Conservation (phyloP, 2,329 filamentous ascomycete genomes). For the Aspergillus fructus region DNA sequence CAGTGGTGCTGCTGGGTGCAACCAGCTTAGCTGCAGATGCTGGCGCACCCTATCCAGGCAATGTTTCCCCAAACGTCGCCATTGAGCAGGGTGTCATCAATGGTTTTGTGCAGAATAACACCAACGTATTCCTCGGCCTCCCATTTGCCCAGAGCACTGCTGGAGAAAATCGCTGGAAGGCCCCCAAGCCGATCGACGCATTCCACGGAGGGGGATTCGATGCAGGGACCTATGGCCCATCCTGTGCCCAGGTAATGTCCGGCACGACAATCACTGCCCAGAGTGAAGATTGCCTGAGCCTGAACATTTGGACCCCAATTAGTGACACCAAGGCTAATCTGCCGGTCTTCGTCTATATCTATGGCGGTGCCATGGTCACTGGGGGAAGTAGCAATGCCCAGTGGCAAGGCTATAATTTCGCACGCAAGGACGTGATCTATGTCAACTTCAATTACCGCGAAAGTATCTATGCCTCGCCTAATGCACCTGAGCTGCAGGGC, state of each 20-base stretch:
- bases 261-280: slow-evolving; percentile 20
- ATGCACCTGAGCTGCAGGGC: slow-evolving; percentile 20
- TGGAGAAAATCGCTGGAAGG: slow-evolving; percentile 24
- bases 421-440: slow-evolving; percentile 24
- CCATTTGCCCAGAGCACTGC: slow-evolving; percentile 22
- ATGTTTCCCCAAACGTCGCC: slow-evolving; percentile 13
- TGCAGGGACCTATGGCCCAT: slow-evolving; percentile 20
- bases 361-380: slow-evolving; percentile 63
- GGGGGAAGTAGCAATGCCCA: slow-evolving; percentile 24
- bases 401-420: slow-evolving; percentile 25
- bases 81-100: slow-evolving; percentile 22
- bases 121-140: slow-evolving; percentile 25
- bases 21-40: no score
- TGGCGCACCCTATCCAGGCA: no score
- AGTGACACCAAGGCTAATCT: slow-evolving; percentile 8
- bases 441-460: slow-evolving; percentile 26
- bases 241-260: slow-evolving; percentile 25
- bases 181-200: slow-evolving; percentile 12
- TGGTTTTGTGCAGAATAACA: slow-evolving; percentile 25
- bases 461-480: slow-evolving; percentile 22
- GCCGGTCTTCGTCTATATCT: slow-evolving; percentile 50
- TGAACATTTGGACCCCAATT: slow-evolving; percentile 23
- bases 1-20: no score
- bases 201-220: slow-evolving; percentile 15
- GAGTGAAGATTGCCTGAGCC: slow-evolving; percentile 23